A percentile compares a stretch with the other conserved stretches of the same genome.
Conservation (phyloP, 2,329 filamentous ascomycete genomes). For the Colletotrichum siamense region DNA sequence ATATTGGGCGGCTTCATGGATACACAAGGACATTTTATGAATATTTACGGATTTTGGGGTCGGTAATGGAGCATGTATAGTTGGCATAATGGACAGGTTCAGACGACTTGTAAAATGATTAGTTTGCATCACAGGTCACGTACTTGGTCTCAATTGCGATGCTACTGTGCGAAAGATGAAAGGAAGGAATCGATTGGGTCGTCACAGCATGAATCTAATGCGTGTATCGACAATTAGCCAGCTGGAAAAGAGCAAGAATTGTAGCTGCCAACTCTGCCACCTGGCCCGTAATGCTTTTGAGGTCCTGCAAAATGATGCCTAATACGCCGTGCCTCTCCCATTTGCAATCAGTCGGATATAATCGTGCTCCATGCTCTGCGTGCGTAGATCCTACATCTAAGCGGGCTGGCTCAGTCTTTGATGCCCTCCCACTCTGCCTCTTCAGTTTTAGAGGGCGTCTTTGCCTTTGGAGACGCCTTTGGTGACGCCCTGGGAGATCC, state of each 20-base stretch:
- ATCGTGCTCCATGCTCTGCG: neutral
- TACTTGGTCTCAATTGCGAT: neutral
- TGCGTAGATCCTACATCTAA: neutral
- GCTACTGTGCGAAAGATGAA: neutral
- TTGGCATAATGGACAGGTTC: neutral
- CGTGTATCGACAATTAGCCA: neutral
- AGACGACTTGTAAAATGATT: neutral
- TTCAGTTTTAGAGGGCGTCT: neutral
- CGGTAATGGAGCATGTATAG: neutral
- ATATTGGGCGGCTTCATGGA: neutral
- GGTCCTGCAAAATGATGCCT: slow-evolving; percentile 1
- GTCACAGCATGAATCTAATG: neutral
- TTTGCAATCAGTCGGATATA: neutral
- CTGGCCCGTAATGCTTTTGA: slow-evolving; percentile 1
- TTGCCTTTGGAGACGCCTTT: slow-evolving; percentile 12
- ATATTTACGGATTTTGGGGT: neutral
- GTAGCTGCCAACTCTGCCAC: neutral
- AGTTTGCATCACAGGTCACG: neutral
- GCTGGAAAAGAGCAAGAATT: neutral
- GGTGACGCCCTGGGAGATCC: neutral
- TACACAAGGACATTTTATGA: neutral
- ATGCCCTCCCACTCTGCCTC: slow-evolving; percentile 26
- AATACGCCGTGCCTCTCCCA: slow-evolving; percentile 7
- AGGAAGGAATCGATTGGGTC: neutral
- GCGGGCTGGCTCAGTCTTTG: slow-evolving; percentile 11